Evolutionary conservation across 495 filamentous ascomycete species (phyloP).

Genomic region (Cudoniella acicularis): DNA sequence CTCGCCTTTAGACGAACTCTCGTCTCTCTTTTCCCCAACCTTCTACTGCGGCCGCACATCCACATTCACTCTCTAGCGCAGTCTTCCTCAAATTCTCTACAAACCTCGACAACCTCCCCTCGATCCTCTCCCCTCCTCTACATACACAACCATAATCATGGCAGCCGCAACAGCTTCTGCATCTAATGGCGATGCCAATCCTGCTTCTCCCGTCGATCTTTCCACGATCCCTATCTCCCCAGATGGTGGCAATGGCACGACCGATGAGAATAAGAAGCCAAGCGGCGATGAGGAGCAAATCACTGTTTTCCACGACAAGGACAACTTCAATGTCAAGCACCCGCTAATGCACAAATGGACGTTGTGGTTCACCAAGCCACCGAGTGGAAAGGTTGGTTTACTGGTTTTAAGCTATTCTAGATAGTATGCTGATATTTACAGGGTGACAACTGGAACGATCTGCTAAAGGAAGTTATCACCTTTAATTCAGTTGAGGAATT

Average conservation of each 20-base stretch:
- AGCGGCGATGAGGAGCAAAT: slow-evolving; percentile 53
- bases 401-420: background rate
- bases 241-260: slow-evolving; percentile 41
- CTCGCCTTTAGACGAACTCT: background rate
- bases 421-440: slow-evolving; percentile 30
- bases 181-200: slow-evolving; percentile 18
- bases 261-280: slow-evolving; percentile 31
- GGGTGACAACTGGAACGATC: slow-evolving; percentile 98
- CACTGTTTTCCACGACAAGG: slow-evolving; percentile 94
- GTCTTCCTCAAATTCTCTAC: background rate
- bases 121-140: background rate
- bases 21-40: background rate
- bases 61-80: slow-evolving; percentile 1
- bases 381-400: slow-evolving; percentile 80
- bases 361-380: slow-evolving; percentile 98
- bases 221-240: slow-evolving; percentile 73
- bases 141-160: slow-evolving; percentile 22
- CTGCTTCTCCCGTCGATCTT: slow-evolving; percentile 46
- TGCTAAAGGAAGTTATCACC: slow-evolving; percentile 96
- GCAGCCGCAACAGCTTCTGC: slow-evolving; percentile 31
- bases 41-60: background rate
- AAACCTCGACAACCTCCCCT: background rate
- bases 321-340: slow-evolving; percentile 99
- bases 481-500: slow-evolving; percentile 99
- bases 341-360: slow-evolving; percentile 96